These are phyloP conservation scores for Nakazawaea ernobii DNA, from an alignment of 805 yeast species.

Conservation along the genomic window DNA sequence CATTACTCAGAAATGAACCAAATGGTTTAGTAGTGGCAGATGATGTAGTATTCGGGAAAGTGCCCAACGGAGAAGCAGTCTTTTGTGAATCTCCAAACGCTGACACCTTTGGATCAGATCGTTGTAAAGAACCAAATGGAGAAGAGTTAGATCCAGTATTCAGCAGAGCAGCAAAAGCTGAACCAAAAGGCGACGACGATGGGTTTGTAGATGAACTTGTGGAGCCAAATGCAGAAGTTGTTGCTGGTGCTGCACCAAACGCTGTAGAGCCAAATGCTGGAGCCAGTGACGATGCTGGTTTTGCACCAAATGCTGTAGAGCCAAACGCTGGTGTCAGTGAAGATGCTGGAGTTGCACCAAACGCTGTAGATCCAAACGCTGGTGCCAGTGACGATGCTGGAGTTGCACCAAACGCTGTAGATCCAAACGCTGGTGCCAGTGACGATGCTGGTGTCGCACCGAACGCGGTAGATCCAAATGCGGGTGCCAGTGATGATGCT, in stretches of 20 bases:
- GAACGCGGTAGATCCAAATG: conserved; percentile 19
- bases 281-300: conserved; percentile 6
- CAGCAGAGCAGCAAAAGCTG: conserved; percentile 11
- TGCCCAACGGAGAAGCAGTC: neutral
- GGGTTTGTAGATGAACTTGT: conserved; percentile 9
- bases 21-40: conserved; percentile 9
- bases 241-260: conserved; percentile 8
- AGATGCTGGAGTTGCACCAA: conserved; percentile 15
- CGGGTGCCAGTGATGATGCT: conserved; percentile 11
- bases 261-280: conserved; percentile 15
- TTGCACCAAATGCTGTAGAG: conserved; percentile 19
- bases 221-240: conserved; percentile 14
- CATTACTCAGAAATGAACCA: neutral
- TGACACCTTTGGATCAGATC: conserved; percentile 11
- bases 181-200: conserved; percentile 1
- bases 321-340: conserved; percentile 18
- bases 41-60: conserved; percentile 8
- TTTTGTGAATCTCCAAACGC: neutral
- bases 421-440: conserved; percentile 18
- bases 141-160: conserved; percentile 8
- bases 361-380: conserved; percentile 17
- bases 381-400: conserved; percentile 12
- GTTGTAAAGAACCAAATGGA: conserved; percentile 20
- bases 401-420: conserved; percentile 13
- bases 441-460: conserved; percentile 15